Evolutionary conservation across 306 rosid genomes (phyloP).

Genomic region (Casuarina glauca): DNA sequence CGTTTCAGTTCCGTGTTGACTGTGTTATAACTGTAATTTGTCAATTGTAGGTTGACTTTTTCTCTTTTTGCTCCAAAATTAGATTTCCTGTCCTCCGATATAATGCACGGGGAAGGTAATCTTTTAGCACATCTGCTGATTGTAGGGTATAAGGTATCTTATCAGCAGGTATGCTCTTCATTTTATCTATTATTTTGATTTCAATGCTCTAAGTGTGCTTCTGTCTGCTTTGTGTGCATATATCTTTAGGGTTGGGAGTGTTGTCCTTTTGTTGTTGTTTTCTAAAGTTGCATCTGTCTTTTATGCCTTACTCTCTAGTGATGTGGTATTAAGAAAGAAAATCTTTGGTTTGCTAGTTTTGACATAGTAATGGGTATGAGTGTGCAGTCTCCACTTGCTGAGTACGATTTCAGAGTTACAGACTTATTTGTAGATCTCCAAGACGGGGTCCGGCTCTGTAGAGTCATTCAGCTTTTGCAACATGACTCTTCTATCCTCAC

Average conservation of each 20-base stretch:
- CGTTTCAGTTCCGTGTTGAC: conserved; percentile 19
- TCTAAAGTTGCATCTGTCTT: conserved; percentile 4
- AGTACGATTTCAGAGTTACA: conserved; percentile 69
- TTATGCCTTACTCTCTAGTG: not conserved
- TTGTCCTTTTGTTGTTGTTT: conserved; percentile 2
- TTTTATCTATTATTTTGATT: conserved; percentile 25
- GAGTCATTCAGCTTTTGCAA: conserved; percentile 82
- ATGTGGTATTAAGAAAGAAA: conserved; percentile 11
- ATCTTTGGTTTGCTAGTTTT: conserved; percentile 20
- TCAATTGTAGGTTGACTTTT: conserved; percentile 38
- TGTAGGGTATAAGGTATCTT: conserved; percentile 74
- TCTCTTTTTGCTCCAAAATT: conserved; percentile 44
- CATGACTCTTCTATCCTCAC: conserved; percentile 70
- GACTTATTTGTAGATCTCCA: conserved; percentile 80
- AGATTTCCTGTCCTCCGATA: conserved; percentile 83
- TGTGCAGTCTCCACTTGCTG: conserved; percentile 71
- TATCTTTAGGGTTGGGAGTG: not conserved
- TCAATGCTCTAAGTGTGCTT: conserved; percentile 5
- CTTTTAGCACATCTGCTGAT: conserved; percentile 71
- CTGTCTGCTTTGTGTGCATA: not conserved
- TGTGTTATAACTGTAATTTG: conserved; percentile 16
- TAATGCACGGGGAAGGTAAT: conserved; percentile 97
- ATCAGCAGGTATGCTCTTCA: conserved; percentile 64
- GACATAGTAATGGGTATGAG: not conserved
- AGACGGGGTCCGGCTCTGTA: conserved; percentile 81